Percentiles rank a stretch among this genome's conserved stretches.
Evolutionary conservation across 805 yeast species (phyloP).

Genomic region (Wickerhamiella siamensis): DNA sequence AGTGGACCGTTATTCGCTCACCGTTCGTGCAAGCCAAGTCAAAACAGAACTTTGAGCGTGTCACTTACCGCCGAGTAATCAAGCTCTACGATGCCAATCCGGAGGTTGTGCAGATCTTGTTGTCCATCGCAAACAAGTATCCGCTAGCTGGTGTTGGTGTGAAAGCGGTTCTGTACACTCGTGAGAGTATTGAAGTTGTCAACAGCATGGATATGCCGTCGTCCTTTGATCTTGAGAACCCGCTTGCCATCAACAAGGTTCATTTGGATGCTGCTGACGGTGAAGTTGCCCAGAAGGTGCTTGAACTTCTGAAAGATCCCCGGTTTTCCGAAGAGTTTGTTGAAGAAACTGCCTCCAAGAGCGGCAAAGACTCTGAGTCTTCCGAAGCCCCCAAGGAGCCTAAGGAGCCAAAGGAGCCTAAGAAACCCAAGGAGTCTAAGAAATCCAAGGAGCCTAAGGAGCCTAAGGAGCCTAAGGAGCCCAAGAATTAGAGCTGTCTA

Average conservation of each 20-base stretch:
- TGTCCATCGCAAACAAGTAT: conserved; percentile 64
- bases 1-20: conserved; percentile 86
- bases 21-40: conserved; percentile 92
- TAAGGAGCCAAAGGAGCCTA: too few relatives aligned
- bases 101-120: conserved; percentile 68
- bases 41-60: conserved; percentile 86
- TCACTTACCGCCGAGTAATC: conserved; percentile 61
- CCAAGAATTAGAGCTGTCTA: too few relatives aligned
- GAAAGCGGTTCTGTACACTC: conserved; percentile 50
- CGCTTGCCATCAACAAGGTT: conserved; percentile 18
- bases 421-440: too few relatives aligned
- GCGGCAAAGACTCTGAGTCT: too few relatives aligned
- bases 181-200: conserved; percentile 35
- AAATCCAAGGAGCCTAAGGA: too few relatives aligned
- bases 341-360: too few relatives aligned
- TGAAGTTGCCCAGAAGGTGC: conserved; percentile 50
- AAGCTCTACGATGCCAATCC: conserved; percentile 74
- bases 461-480: too few relatives aligned
- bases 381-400: too few relatives aligned
- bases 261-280: conserved; percentile 23
- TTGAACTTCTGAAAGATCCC: conserved; percentile 57
- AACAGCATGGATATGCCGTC: conserved; percentile 16
- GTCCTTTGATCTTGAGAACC: conserved; percentile 14
- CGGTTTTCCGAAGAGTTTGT: conserved; percentile 7
- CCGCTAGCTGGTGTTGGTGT: conserved; percentile 72